Evolutionary conservation across 2,329 filamentous ascomycete species (phyloP), one percentile per base, ranked within the genome.

Genomic region (Hypoxylon sp.): DNA sequence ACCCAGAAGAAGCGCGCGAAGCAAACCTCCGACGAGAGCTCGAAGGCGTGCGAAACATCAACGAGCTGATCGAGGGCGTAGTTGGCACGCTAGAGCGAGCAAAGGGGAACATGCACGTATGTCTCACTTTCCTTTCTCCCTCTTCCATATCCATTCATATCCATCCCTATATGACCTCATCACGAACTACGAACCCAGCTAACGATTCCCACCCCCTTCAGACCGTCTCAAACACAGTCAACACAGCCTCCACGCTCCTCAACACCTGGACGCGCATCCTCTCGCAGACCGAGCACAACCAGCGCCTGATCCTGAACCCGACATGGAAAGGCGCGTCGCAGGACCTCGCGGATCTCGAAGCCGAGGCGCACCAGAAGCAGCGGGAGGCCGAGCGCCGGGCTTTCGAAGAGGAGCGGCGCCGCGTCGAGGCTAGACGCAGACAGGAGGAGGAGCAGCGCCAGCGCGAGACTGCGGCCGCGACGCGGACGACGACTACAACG

Each of bases 251-350:
- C 9, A 89, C 89, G 1, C 82, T 99, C 9, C 84, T 99, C 21
- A 91, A 95, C 64, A 96, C 92, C 11, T 99, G 93, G 93, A 96
- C 91, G 6, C 87, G 91, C 42, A 97, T 99, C 60, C 82, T 99
- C 8, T 94, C 91, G 5, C 94, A 99, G 72, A 97, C 94, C 3
- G 94, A 99, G 73, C 94, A 99, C 73, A 97, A 96, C 68, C 92
- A 97, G 71, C 86, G 94, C 16, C 78, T 99, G 40, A 87, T 99
- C 32, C 79, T 97, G 34, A 89, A 96, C 66, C 89, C 91, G 2
- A 79, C 84, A 51, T 99, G 93, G 91, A 88, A 93, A 67, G 94
- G 94, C 48, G 89, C 92, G 19, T 89, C 84, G 3, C 86, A 92
- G 66, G 94, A 99, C 72, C 73, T 96, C 27, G 79, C 84, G n/a